These are phyloP conservation scores for Coprinopsis strossmayeri DNA, from an alignment of 768 basidiomycete species.

Conservation along the genomic window DNA sequence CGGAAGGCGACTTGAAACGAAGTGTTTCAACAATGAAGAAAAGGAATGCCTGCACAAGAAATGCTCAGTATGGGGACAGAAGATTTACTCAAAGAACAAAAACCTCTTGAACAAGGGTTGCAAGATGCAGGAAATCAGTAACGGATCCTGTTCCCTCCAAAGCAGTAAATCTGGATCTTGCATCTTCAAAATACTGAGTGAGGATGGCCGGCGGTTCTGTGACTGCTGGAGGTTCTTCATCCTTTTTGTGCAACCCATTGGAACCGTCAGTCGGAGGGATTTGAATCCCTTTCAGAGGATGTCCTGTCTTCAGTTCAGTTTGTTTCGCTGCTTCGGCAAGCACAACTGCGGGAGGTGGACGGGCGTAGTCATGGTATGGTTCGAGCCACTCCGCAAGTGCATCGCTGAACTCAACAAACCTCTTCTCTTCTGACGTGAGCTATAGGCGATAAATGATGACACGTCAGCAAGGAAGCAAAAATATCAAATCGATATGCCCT, in stretches of 20 bases:
- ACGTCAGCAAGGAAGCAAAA: conserved; percentile 10
- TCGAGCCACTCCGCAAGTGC: conserved; percentile 71
- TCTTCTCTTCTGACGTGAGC: conserved; percentile 61
- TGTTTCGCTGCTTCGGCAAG: conserved; percentile 71
- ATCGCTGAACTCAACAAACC: conserved; percentile 51
- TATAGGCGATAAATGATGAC: conserved; percentile 21
- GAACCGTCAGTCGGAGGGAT: conserved; percentile 31
- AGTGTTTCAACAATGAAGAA: conserved; percentile 62
- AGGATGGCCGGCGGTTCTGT: conserved; percentile 54
- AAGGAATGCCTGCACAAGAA: conserved; percentile 67
- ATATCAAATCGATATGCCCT: conserved; percentile 9
- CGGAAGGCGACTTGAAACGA: conserved; percentile 65
- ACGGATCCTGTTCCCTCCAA: conserved; percentile 35
- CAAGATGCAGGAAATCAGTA: conserved; percentile 63
- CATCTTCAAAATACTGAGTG: conserved; percentile 57
- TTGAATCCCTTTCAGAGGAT: conserved; percentile 60
- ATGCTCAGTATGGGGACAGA: conserved; percentile 4
- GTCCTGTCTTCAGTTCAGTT: conserved; percentile 63
- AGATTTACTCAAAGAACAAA: too few species aligned
- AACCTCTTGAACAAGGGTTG: conserved; percentile 72
- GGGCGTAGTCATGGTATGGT: conserved; percentile 66
- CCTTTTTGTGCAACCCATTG: conserved; percentile 55
- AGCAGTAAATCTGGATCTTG: conserved; percentile 45
- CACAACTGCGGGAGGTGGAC: conserved; percentile 64
- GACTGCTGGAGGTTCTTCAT: conserved; percentile 63